Base-by-base conservation (phyloP, 345 rosid species). In the Salix koriyanagi region DNA sequence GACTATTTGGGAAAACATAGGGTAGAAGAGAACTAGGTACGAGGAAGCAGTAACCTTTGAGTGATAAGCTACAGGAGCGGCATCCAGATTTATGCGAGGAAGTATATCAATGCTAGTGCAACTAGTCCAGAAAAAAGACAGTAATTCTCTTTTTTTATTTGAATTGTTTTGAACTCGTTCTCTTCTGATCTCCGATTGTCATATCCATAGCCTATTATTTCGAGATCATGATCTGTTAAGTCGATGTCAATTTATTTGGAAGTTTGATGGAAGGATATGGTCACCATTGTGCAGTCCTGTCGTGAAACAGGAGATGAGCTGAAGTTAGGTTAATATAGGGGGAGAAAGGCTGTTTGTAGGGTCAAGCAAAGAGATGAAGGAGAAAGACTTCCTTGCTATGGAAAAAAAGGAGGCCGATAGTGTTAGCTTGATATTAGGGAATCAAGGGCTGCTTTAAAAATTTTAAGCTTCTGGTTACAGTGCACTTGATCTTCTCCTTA, bases 261-360 rank as follows among this genome's bases (percentile, higher is more conserved):
- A 56, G 62, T n/a, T n/a, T n/a, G 62, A 26, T 2, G 10, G 28
- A 56, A 19, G 73, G 73, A 75, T 75, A 46, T 66, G 62, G 67
- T 26, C 64, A 18, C 52, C 8, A 6, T 11, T 41, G 9, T 75
- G 44, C 30, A 60, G n/a, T 56, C 34, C 4, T 26, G 5, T 12
- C 23, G 15, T 30, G 30, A 4, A 28, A 37, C 60, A 37, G 21
- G 26, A 61, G 42, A 10, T 16, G 50, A 26, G 41, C 16, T 56
- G 66, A 44, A 58, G 36, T 23, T 16, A 11, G 16, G 5, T 66
- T 48, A n/a, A 30, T n/a, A n/a, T 0, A 69, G 67, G 26, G 25
- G 61, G 42, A 7, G 21, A 30, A 26, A 58, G 28, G 67, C 28
- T 28, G 19, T 10, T 25, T 41, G 5, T 60, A 6, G 66, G 21